Base-by-base conservation (phyloP, 1,284 basidiomycete species). In the Irpex sp. region DNA sequence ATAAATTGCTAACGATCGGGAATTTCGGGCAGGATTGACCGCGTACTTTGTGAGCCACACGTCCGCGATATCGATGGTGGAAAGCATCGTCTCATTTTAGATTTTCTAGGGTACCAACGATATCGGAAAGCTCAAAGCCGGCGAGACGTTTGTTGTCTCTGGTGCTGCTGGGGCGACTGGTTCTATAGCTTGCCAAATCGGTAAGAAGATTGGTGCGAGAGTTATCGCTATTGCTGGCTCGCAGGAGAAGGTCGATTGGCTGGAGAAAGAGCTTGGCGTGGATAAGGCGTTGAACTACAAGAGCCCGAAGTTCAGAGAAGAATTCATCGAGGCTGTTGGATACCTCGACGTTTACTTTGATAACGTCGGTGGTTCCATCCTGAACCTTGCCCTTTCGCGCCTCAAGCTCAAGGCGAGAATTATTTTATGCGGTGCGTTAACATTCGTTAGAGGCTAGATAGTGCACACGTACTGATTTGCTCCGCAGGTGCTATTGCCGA, bases 111-210 rank as follows among this genome's bases (percentile, higher is more conserved):
- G 94, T n/a, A 80, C 96, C 46, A 81, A 87, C 71, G 90, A 94
- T 60, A 79, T 96, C 53, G 93, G 88, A 31, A 73, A 91, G 65
- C 72, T 95, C 69, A 91, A 95, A 73, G 75, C 87, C 0, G 93
- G 93, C 8, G 94, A 97, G 63, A 91, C 84, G 0, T 84, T 96
- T 56, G 83, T 96, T 31, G 89, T 97, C 19, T 93, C 92, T 0
- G 94, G 93, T 19, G 94, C 94, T 0, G 94, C 94, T 19, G 94
- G 94, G n/a, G 88, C 93, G 3, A 92, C 94, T 17, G 90, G 91
- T 37, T 84, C 87, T 35, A 74, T 90, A 63, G 88, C 80, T 36
- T 91, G 86, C 73, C 90, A 96, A 73, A 83, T 95, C 35, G 94
- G 89, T 61, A 92, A 90, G 73, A 80, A 83, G 56, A 77, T 79